Evolutionary conservation across 768 basidiomycete genomes (phyloP), one percentile per base, ranked within the genome.

Genomic region (Cyclocybe aegerita): DNA sequence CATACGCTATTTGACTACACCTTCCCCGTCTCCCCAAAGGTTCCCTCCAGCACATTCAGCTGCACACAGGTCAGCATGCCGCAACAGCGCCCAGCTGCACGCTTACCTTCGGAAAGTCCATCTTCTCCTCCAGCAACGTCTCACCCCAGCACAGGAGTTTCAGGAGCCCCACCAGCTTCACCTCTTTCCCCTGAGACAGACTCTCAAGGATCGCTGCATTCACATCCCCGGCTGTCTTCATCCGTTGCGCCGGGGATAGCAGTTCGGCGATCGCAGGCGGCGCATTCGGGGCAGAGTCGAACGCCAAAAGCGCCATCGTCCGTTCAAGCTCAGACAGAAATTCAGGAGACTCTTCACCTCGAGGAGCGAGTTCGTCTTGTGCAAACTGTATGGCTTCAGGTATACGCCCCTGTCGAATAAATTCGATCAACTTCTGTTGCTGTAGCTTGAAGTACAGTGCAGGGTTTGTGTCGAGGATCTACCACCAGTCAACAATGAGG

Each of bases 391-490:
- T 72, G 0, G 95, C 97, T 37, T 91, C 86, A 5, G 74, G 69
- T 53, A 93, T 82, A 29, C 81, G 80, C 34, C 89, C 88, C 45
- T 86, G 81, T 1, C 95, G 89, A 58, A 98, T 97, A 58, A 81
- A 85, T 68, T 99, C 97, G 65, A 98, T 98, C 35, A 99, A 75
- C 60, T 88, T 92, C 68, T 97, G 93, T 55, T 98, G 94, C 60
- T 98, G 93, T 9, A 99, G 80, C 60, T 91, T 92, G 70, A 99
- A 99, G 66, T 95, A 95, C 45, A 99, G 73, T 9, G 84, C 83
- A 7, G 93, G 91, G 67, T 98, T 96, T 34, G 90, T 93, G 68
- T 99, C 97, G 63, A 99, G 78, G 62, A 99, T 97, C 97, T 99
- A 69, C 57, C 60, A 45, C 51, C 33, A 36, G 50, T 46, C 42